These are phyloP conservation scores for Venturia nashicola DNA, from an alignment of 2,329 filamentous ascomycete species.

Conservation along the genomic window DNA sequence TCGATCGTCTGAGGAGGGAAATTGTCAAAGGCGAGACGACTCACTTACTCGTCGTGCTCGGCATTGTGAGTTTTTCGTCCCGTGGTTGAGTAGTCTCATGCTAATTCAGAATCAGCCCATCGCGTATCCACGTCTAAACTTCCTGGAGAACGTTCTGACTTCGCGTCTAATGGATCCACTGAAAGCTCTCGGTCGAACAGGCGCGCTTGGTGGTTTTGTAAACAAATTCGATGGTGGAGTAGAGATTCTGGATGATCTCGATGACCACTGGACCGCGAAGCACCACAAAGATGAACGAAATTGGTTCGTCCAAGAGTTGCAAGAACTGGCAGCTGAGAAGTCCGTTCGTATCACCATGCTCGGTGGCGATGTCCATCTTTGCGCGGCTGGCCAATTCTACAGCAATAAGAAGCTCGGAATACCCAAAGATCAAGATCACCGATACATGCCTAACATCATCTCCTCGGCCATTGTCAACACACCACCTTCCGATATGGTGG, in stretches of 20 bases:
- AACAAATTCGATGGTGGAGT: slow-evolving; percentile 88
- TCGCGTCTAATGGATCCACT: slow-evolving; percentile 78
- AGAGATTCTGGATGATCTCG: slow-evolving; percentile 81
- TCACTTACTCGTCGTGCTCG: slow-evolving; percentile 77
- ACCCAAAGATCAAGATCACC: slow-evolving; percentile 79
- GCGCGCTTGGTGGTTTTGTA: slow-evolving; percentile 64
- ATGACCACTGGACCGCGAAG: slow-evolving; percentile 96
- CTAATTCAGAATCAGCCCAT: slow-evolving; percentile 23
- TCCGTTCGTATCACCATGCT: slow-evolving; percentile 85
- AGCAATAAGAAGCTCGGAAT: slow-evolving; percentile 74
- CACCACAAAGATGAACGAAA: slow-evolving; percentile 86
- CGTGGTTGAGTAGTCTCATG: not conserved
- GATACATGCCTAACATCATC: slow-evolving; percentile 94
- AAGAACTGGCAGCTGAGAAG: slow-evolving; percentile 86
- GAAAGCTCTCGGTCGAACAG: slow-evolving; percentile 75
- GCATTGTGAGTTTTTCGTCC: slow-evolving; percentile 42
- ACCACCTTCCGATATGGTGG: slow-evolving; percentile 76
- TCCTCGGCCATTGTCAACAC: slow-evolving; percentile 91
- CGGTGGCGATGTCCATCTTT: slow-evolving; percentile 87
- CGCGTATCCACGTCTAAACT: slow-evolving; percentile 35
- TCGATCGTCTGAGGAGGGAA: slow-evolving; percentile 73
- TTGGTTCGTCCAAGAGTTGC: slow-evolving; percentile 77
- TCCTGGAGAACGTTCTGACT: slow-evolving; percentile 59
- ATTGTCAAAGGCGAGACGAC: slow-evolving; percentile 75
- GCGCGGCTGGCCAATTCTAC: slow-evolving; percentile 88